A percentile compares a stretch with the other conserved stretches of the same genome.
Evolutionary conservation across 2,329 filamentous ascomycete species (phyloP).

Genomic region (Neofusicoccum umdonicola): DNA sequence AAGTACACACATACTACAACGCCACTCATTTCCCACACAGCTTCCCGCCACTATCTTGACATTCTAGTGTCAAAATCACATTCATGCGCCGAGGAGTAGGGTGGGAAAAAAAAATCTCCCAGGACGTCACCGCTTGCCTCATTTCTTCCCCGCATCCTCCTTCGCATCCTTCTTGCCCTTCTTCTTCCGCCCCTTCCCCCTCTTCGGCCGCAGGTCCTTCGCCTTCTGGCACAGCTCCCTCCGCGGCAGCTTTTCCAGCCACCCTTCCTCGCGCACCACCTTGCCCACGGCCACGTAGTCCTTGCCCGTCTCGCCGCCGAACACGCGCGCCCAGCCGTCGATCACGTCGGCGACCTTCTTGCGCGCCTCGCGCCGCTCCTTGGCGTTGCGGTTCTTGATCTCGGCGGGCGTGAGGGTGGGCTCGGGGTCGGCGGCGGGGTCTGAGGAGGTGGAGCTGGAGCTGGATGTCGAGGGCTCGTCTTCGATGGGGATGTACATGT

Average conservation of each 20-base stretch:
- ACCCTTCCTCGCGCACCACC: conserved; percentile 62
- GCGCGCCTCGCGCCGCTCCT: conserved; percentile 65
- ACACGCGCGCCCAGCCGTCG: conserved; percentile 81
- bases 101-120: too few species aligned
- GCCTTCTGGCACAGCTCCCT: conserved; percentile 70
- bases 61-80: background rate
- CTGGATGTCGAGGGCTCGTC: conserved; percentile 33
- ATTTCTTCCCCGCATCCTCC: background rate
- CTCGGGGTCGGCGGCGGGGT: conserved; percentile 15
- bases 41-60: background rate
- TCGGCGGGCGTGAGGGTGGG: conserved; percentile 25
- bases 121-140: background rate
- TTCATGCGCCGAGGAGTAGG: too few species aligned
- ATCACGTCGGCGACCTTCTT: conserved; percentile 66
- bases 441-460: background rate
- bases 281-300: conserved; percentile 81
- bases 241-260: conserved; percentile 57
- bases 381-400: conserved; percentile 54
- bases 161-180: conserved; percentile 16
- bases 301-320: conserved; percentile 63
- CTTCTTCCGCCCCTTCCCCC: conserved; percentile 40
- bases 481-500: conserved; percentile 74
- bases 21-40: too few species aligned
- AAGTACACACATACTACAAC: background rate
- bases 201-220: conserved; percentile 61